Conservation (phyloP, 1,139 yeast genomes). For the Pichia sp. region DNA sequence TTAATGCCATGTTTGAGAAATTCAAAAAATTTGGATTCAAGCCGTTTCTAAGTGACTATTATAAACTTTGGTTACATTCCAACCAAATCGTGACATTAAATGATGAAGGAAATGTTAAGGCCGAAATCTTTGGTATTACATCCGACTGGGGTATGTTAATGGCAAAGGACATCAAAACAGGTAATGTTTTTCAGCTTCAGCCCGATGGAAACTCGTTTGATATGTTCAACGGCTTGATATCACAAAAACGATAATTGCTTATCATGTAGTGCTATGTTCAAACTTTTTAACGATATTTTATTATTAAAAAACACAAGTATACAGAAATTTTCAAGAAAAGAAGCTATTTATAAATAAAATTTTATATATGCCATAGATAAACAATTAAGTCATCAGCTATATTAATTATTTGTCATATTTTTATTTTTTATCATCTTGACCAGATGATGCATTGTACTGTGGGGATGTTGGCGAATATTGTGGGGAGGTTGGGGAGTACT, state of each 20-base stretch:
- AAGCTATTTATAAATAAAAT: conserved; percentile 12
- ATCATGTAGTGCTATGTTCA: neutral
- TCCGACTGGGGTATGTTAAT: conserved; percentile 76
- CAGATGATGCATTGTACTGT: conserved; percentile 57
- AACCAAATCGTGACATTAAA: conserved; percentile 56
- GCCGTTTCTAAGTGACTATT: conserved; percentile 70
- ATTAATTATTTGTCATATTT: neutral
- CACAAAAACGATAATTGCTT: conserved; percentile 47
- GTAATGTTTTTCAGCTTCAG: conserved; percentile 64
- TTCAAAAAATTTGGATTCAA: conserved; percentile 64
- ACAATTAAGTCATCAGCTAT: neutral
- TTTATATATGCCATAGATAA: conserved; percentile 1
- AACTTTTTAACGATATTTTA: conserved; percentile 16
- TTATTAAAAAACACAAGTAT: conserved; percentile 17
- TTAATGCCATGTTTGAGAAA: conserved; percentile 56
- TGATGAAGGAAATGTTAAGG: conserved; percentile 44
- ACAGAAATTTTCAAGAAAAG: conserved; percentile 17
- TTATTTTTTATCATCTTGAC: conserved; percentile 14
- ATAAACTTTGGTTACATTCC: conserved; percentile 80
- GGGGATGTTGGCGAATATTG: conserved; percentile 68
- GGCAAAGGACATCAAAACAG: conserved; percentile 65
- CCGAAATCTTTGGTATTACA: conserved; percentile 75
- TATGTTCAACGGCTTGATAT: conserved; percentile 87
- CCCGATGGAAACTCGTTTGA: conserved; percentile 99
- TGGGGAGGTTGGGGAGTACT: conserved; percentile 49